Evolutionary conservation across 139 green algal species (phyloP).

Genomic region (Chlorella sp.): DNA sequence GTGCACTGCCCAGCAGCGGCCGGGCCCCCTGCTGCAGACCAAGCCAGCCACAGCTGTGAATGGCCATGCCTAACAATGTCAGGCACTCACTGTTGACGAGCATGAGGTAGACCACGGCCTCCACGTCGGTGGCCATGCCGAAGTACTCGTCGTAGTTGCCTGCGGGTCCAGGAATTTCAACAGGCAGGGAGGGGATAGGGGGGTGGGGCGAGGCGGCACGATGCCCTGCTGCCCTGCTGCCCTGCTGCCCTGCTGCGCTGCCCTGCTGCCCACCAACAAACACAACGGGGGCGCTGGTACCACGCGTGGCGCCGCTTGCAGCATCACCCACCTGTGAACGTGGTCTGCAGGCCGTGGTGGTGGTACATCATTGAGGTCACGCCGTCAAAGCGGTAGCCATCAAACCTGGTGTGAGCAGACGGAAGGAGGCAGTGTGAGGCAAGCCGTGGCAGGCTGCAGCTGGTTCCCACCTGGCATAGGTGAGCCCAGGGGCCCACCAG

Average conservation of each 20-base stretch:
- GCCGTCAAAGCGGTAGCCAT: slow-evolving; percentile 96
- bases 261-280: too few relatives aligned
- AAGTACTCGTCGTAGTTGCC: slow-evolving; percentile 99
- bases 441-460: not conserved
- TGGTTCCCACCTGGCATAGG: not conserved
- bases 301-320: too few relatives aligned
- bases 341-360: slow-evolving; percentile 95
- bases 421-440: slow-evolving; percentile 56
- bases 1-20: not conserved
- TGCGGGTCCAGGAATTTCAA: slow-evolving; percentile 1
- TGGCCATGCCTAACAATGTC: too few relatives aligned
- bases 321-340: slow-evolving; percentile 87
- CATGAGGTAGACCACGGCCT: slow-evolving; percentile 97
- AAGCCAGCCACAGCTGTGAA: not conserved
- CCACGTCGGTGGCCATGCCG: slow-evolving; percentile 94
- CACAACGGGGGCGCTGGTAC: too few relatives aligned
- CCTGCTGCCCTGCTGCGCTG: too few relatives aligned
- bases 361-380: slow-evolving; percentile 99
- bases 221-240: too few relatives aligned
- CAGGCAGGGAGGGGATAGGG: too few relatives aligned
- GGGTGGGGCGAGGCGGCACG: too few relatives aligned
- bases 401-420: slow-evolving; percentile 71
- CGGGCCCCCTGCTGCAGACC: too few relatives aligned
- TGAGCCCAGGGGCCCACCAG: too few relatives aligned
- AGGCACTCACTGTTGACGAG: slow-evolving; percentile 49